Conservation (phyloP, 495 filamentous ascomycete genomes). For the Eremomyces bilateralis region DNA sequence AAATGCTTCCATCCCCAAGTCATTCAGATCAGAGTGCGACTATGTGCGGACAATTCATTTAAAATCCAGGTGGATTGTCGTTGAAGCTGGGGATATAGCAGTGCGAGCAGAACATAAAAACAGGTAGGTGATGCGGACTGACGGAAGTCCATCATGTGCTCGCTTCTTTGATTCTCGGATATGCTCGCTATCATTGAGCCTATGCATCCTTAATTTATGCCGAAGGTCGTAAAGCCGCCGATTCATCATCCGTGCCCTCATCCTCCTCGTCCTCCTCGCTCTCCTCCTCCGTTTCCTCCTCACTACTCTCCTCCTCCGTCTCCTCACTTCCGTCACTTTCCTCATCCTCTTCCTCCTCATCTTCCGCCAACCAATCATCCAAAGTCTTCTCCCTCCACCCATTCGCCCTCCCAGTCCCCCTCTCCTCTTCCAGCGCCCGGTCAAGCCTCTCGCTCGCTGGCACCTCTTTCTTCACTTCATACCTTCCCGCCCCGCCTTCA, state of each 20-base stretch:
- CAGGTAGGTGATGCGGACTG: too few species aligned
- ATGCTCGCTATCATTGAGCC: too few species aligned
- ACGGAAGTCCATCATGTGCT: too few species aligned
- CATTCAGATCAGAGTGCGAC: too few species aligned
- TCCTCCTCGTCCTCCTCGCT: conserved; percentile 28
- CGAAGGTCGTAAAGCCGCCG: too few species aligned
- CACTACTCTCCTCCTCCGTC: conserved; percentile 23
- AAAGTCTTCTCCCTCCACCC: conserved; percentile 41
- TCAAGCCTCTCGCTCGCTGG: conserved; percentile 48
- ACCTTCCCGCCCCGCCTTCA: conserved; percentile 15
- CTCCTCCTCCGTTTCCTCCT: conserved; percentile 18
- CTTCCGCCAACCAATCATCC: conserved; percentile 75
- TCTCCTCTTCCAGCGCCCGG: conserved; percentile 22
- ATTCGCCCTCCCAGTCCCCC: conserved; percentile 13
- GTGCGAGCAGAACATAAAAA: too few species aligned
- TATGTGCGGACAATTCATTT: too few species aligned
- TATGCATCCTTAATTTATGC: too few species aligned
- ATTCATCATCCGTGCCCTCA: conserved; percentile 23
- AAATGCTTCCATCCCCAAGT: too few species aligned
- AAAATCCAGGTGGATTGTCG: too few species aligned
- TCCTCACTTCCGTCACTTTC: conserved; percentile 29
- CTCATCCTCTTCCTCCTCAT: conserved; percentile 26
- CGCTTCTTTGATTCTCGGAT: too few species aligned
- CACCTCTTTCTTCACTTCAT: conserved; percentile 23
- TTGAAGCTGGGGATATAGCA: too few species aligned